Evolutionary conservation across 1,284 basidiomycete species (phyloP).

Genomic region (Cutaneotrichosporon daszewskae): DNA sequence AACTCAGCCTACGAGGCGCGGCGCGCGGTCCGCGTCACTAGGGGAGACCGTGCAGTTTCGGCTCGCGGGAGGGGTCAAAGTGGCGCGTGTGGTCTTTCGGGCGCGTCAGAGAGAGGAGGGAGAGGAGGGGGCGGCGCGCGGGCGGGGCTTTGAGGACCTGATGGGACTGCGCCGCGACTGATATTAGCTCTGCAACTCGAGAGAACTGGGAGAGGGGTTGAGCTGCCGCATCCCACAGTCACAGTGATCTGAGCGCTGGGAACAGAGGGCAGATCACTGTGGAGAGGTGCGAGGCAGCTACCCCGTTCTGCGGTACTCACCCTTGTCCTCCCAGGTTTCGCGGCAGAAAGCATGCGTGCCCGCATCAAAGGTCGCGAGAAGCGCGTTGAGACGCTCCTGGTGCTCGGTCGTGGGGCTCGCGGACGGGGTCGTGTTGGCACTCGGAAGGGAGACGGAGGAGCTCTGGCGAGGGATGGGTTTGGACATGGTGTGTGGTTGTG

Average conservation of each 20-base stretch:
- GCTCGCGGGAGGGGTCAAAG: constrained; percentile 41
- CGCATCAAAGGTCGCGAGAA: constrained; percentile 26
- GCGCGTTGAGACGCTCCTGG: constrained; percentile 23
- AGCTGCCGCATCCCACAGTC: too few species aligned
- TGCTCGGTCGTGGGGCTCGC: constrained; percentile 8
- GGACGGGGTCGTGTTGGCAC: constrained; percentile 8
- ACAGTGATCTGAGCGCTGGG: too few species aligned
- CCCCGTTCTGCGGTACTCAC: constrained; percentile 3
- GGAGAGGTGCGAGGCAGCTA: background rate
- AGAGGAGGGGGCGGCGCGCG: constrained; percentile 7
- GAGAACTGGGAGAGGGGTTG: too few species aligned
- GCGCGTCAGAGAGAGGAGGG: constrained; percentile 10
- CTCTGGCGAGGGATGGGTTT: too few species aligned
- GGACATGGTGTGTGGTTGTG: too few species aligned
- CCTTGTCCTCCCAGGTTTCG: constrained; percentile 16
- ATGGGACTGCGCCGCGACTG: background rate
- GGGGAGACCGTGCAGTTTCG: constrained; percentile 34
- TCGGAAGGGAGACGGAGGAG: too few species aligned
- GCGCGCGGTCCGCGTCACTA: too few species aligned
- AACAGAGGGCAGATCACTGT: background rate
- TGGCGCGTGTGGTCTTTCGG: constrained; percentile 20
- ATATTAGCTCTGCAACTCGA: too few species aligned
- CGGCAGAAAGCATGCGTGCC: constrained; percentile 31
- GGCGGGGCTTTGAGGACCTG: background rate
- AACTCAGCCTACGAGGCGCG: too few species aligned